phyloP scores from a whole-genome alignment of 2,329 filamentous ascomycete genomes.

The Seiridium unicorne region DNA sequence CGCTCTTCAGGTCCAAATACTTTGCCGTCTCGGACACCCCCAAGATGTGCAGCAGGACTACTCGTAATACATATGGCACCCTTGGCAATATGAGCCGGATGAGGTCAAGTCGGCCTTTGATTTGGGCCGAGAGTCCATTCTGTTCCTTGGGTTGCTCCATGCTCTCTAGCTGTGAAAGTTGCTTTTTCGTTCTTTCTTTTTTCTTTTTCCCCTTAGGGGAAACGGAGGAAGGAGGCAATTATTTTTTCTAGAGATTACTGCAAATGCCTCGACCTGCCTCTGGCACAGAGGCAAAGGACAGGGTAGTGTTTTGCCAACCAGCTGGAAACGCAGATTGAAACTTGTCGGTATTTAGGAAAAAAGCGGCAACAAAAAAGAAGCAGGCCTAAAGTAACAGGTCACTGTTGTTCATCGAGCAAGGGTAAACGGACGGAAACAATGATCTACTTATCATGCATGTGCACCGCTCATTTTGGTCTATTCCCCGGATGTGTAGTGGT shows the following conservation, averaged over 20 bases:
- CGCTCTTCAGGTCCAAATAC: constrained; percentile 77
- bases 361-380: no score
- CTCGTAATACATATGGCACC: constrained; percentile 61
- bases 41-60: constrained; percentile 63
- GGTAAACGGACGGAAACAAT: not conserved
- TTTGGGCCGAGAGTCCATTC: not conserved
- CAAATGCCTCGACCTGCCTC: no score
- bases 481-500: not conserved
- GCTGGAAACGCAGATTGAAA: no score
- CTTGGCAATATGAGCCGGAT: constrained; percentile 33
- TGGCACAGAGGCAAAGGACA: no score
- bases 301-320: no score
- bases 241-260: no score
- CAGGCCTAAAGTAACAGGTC: no score
- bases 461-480: not conserved
- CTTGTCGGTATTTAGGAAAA: no score
- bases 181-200: not conserved
- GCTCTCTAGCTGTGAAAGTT: not conserved
- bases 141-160: not conserved
- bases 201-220: no score
- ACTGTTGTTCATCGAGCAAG: no score
- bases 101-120: not conserved
- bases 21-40: constrained; percentile 66
- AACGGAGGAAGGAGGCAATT: no score
- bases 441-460: not conserved